These are phyloP conservation scores for Xerophyta viscosa DNA, from an alignment of 106 monocot genomes.

Conservation along the genomic window DNA sequence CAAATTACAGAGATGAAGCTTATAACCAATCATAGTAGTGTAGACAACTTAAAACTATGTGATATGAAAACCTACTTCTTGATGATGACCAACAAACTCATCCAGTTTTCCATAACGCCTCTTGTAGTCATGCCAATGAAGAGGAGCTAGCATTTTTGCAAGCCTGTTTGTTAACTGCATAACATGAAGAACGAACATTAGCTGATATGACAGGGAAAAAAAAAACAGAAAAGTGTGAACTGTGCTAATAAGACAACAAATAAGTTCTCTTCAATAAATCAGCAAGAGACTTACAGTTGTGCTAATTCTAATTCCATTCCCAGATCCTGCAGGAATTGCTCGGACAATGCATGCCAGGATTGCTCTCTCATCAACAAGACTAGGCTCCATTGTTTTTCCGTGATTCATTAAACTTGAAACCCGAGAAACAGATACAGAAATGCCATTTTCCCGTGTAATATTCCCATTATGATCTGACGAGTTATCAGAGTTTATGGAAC, in stretches of 20 bases:
- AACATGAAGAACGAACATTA: no score
- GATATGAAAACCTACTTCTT: constrained; percentile 48
- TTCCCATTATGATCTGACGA: constrained; percentile 20
- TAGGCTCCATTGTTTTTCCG: constrained; percentile 21
- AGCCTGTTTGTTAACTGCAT: constrained; percentile 85
- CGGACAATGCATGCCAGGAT: constrained; percentile 96
- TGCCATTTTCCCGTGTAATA: constrained; percentile 12
- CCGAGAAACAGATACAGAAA: constrained; percentile 10
- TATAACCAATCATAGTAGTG: neutral
- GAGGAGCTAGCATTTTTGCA: constrained; percentile 89
- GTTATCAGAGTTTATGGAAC: constrained; percentile 11
- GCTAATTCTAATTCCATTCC: constrained; percentile 70
- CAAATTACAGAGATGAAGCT: constrained; percentile 6
- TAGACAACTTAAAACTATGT: neutral
- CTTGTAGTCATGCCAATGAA: constrained; percentile 96
- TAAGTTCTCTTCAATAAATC: neutral
- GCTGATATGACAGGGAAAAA: no score
- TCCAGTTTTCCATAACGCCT: constrained; percentile 86
- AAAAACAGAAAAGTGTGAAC: no score
- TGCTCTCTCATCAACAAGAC: constrained; percentile 80
- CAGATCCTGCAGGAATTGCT: constrained; percentile 74
- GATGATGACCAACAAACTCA: constrained; percentile 81
- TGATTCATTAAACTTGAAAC: constrained; percentile 10
- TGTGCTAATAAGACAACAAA: no score
- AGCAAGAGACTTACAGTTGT: constrained; percentile 51